Percentiles rank a stretch among this genome's conserved stretches.
Evolutionary conservation across 164 flowering plant species (phyloP).

Genomic region (Sedum album): DNA sequence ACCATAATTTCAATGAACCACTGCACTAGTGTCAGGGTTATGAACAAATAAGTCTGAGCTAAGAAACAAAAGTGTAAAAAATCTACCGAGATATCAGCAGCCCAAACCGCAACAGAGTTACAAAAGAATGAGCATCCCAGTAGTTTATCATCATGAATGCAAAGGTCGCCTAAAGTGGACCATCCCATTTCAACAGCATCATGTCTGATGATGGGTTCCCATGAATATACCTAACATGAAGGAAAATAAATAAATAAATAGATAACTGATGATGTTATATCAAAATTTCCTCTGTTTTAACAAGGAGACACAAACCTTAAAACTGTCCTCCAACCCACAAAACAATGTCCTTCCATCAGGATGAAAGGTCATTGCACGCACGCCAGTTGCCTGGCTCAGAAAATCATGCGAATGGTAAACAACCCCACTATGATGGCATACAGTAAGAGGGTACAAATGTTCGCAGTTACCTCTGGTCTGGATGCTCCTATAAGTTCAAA

Average conservation of each 20-base stretch:
- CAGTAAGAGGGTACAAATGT: background rate
- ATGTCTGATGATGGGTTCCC: constrained; percentile 88
- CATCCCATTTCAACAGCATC: constrained; percentile 79
- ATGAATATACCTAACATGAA: constrained; percentile 60
- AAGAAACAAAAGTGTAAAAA: background rate
- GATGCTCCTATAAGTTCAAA: constrained; percentile 72
- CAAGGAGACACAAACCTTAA: constrained; percentile 44
- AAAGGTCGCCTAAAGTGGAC: constrained; percentile 73
- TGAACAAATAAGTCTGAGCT: background rate
- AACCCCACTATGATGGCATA: background rate
- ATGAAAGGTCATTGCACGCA: constrained; percentile 63
- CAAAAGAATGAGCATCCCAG: constrained; percentile 66
- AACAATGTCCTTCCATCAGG: constrained; percentile 85
- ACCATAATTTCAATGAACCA: background rate
- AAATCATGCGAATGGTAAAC: constrained; percentile 4
- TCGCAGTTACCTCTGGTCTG: constrained; percentile 47
- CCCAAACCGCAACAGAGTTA: constrained; percentile 79
- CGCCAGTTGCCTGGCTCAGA: constrained; percentile 55
- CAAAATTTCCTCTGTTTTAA: constrained; percentile 5
- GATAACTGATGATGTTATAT: background rate
- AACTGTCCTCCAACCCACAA: constrained; percentile 64
- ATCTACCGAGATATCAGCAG: constrained; percentile 56
- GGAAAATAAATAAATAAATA: constrained; percentile 2
- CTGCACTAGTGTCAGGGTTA: background rate
- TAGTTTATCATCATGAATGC: constrained; percentile 68